Evolutionary conservation across 2,329 filamentous ascomycete genomes (phyloP), one percentile per base, ranked within the genome.

Genomic region (Cytospora schulzeri): DNA sequence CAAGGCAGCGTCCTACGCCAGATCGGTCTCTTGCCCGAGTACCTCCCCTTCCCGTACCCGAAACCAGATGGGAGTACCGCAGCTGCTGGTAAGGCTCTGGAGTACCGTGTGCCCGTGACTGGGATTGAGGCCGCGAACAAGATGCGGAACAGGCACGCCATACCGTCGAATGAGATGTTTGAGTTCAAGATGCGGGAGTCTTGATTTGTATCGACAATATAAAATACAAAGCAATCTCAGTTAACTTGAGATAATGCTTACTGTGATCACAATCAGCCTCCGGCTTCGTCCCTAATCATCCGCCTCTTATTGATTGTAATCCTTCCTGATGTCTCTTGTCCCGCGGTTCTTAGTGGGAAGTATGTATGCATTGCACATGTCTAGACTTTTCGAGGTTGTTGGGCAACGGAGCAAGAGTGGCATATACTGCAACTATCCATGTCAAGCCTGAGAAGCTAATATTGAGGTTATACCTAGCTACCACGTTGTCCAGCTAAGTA

Each of bases 1-100:
- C 88, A 91, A 72, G 85, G 79, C 0, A 88, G 85, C 0, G 82
- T 85, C 1, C 75, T 91, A 12, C 74, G 79, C 8, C 88, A 91
- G 71, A 73, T 89, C 1, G 88, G 85, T 0, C 71, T 90, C 24
- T 71, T 91, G 58, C 87, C 87, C 0, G 82, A 90, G 63, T 91
- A 86, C 67, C 78, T 91, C 0, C 83, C 84, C 0, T 91, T 87
- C 66, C 87, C 87, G 0, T 85, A 88, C 70, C 68, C 80, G 0
- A 68, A 87, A 0, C 75, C 79, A 0, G 77, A 75, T 7, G 80
- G 77, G 17, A 71, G 69, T 45, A 63, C 57, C 14, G 73, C 78
- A 0, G 71, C 68, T 0, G 57, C 75, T 0, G 76, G 73, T 0
- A 76, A 75, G 58, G 71, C 68, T 35, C 73, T 77, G 26, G 87